Conservation (phyloP, 2,329 filamentous ascomycete species). For the Penicillium sp. region DNA sequence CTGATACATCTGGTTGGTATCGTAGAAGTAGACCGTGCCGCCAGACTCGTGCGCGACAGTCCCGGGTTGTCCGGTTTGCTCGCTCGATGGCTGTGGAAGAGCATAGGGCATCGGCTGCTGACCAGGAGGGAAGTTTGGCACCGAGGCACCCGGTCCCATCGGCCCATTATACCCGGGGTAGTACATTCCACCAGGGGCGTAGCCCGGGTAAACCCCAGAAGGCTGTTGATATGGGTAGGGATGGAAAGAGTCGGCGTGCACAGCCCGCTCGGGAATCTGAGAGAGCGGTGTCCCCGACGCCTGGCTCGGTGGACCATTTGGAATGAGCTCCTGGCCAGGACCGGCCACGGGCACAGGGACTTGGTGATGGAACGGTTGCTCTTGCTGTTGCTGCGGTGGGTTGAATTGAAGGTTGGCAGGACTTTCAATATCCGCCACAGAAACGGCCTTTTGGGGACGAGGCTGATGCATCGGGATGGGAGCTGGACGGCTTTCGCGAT, state of each 20-base stretch:
- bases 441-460: slow-evolving; percentile 90
- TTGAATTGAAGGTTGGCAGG: slow-evolving; percentile 67
- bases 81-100: slow-evolving; percentile 35
- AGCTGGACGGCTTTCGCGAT: slow-evolving; percentile 63
- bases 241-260: slow-evolving; percentile 89
- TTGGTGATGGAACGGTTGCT: slow-evolving; percentile 93
- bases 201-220: slow-evolving; percentile 62
- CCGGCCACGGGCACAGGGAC: slow-evolving; percentile 75
- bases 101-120: slow-evolving; percentile 51
- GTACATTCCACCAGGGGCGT: slow-evolving; percentile 67
- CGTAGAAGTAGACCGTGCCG: slow-evolving; percentile 95
- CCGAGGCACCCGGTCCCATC: slow-evolving; percentile 52
- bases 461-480: slow-evolving; percentile 87
- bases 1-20: slow-evolving; percentile 69
- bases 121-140: slow-evolving; percentile 61
- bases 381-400: slow-evolving; percentile 67
- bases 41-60: slow-evolving; percentile 85
- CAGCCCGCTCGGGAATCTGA: slow-evolving; percentile 89
- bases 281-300: slow-evolving; percentile 80
- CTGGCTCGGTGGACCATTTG: slow-evolving; percentile 70
- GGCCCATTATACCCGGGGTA: slow-evolving; percentile 62
- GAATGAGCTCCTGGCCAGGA: slow-evolving; percentile 58
- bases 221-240: slow-evolving; percentile 67
- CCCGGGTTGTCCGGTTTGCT: slow-evolving; percentile 53
- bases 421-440: slow-evolving; percentile 88